phyloP scores from a whole-genome alignment of 2,329 filamentous ascomycete genomes.

The Reticulascus tulasneorum region DNA sequence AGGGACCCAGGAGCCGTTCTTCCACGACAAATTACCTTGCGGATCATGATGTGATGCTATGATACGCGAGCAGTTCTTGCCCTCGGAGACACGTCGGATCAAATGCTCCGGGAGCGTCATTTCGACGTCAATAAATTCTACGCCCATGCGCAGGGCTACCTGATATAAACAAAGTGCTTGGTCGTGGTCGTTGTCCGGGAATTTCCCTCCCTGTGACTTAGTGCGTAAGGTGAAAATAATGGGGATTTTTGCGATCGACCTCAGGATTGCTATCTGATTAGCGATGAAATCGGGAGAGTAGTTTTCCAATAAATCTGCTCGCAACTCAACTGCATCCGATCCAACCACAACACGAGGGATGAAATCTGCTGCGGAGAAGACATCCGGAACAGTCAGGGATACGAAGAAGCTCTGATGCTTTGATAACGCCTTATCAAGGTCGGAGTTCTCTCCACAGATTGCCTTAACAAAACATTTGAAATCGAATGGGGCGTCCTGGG shows the following conservation, averaged over 20 bases:
- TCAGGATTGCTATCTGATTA: constrained; percentile 75
- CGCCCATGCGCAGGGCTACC: constrained; percentile 74
- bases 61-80: constrained; percentile 71
- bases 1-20: constrained; percentile 85
- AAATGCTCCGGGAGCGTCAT: constrained; percentile 79
- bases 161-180: constrained; percentile 71
- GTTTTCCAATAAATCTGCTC: constrained; percentile 86
- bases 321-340: constrained; percentile 86
- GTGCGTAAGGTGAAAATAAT: constrained; percentile 93
- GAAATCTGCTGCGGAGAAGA: constrained; percentile 58
- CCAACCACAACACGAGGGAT: constrained; percentile 75
- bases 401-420: constrained; percentile 87
- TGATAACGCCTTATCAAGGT: constrained; percentile 10
- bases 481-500: constrained; percentile 35
- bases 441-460: constrained; percentile 25
- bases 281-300: constrained; percentile 72
- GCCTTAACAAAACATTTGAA: constrained; percentile 65
- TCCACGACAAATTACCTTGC: constrained; percentile 74
- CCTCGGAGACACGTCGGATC: constrained; percentile 62
- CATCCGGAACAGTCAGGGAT: constrained; percentile 76
- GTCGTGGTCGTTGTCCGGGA: constrained; percentile 72
- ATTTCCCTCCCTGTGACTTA: constrained; percentile 78
- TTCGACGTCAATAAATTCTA: constrained; percentile 92
- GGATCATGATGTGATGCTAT: constrained; percentile 97
- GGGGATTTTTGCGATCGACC: constrained; percentile 68